These are phyloP conservation scores for Neopestalotiopsis clavispora DNA, from an alignment of 2,329 filamentous ascomycete species.

Conservation along the genomic window DNA sequence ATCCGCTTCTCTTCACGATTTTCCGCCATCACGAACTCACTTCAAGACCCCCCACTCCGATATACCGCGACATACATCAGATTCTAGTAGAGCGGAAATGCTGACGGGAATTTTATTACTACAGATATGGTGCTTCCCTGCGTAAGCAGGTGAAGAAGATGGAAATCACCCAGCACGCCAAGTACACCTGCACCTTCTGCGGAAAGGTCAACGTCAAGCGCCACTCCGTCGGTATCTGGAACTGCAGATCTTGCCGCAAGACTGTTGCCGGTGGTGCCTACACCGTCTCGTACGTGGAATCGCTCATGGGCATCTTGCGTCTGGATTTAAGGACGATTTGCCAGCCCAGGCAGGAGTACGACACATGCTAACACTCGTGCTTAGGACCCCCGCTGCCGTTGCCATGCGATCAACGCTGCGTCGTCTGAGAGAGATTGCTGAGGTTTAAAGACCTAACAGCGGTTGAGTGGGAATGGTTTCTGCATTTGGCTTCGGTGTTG, in stretches of 20 bases:
- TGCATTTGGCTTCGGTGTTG: slow-evolving; percentile 37
- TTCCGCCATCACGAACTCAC: neutral
- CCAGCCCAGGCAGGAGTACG: neutral
- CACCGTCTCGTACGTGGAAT: slow-evolving; percentile 86
- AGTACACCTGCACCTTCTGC: slow-evolving; percentile 98
- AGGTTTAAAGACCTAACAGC: slow-evolving; percentile 70
- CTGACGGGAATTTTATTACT: slow-evolving; percentile 23
- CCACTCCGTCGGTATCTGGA: slow-evolving; percentile 92
- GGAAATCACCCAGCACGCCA: slow-evolving; percentile 98
- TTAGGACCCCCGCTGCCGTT: slow-evolving; percentile 80
- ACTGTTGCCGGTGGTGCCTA: slow-evolving; percentile 92
- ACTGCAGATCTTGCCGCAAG: slow-evolving; percentile 96
- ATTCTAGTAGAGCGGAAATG: neutral
- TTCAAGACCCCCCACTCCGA: neutral
- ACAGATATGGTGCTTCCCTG: slow-evolving; percentile 97
- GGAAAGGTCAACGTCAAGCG: slow-evolving; percentile 95
- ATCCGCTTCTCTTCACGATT: neutral
- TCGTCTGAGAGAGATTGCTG: slow-evolving; percentile 95
- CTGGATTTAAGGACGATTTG: neutral
- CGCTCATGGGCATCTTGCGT: neutral
- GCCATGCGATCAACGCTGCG: slow-evolving; percentile 96
- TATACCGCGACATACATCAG: neutral
- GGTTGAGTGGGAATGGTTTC: slow-evolving; percentile 28
- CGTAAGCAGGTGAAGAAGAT: slow-evolving; percentile 99
- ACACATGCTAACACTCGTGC: slow-evolving; percentile 13